Conservation (phyloP, 176 grass and related monocot species). For the Ampelocalamus luodianensis region DNA sequence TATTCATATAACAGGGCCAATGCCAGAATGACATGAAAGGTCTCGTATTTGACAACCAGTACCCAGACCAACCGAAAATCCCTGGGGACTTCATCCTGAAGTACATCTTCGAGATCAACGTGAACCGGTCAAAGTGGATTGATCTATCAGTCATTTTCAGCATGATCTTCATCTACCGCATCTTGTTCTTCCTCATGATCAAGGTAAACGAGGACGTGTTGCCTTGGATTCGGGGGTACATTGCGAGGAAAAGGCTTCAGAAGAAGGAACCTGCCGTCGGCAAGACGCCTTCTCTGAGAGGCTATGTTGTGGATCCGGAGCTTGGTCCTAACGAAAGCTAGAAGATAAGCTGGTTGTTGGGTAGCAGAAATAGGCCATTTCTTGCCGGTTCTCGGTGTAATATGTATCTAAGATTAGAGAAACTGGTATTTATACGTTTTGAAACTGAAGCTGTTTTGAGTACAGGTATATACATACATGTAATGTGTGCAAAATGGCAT, state of each 20-base stretch:
- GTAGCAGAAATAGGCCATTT: conserved; percentile 46
- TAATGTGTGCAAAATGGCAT: conserved; percentile 49
- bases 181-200: conserved; percentile 96
- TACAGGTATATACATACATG: conserved; percentile 61
- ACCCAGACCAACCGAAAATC: conserved; percentile 82
- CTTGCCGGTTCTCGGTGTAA: conserved; percentile 49
- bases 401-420: conserved; percentile 61
- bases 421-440: conserved; percentile 61
- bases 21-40: conserved; percentile 93
- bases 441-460: conserved; percentile 48
- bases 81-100: conserved; percentile 85
- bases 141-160: conserved; percentile 78
- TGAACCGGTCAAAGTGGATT: conserved; percentile 82
- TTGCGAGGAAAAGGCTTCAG: conserved; percentile 79
- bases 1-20: conserved; percentile 64
- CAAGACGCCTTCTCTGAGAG: conserved; percentile 84
- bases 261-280: conserved; percentile 58
- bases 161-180: conserved; percentile 97
- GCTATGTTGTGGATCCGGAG: conserved; percentile 82
- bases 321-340: conserved; percentile 59
- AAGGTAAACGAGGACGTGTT: conserved; percentile 88
- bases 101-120: conserved; percentile 84
- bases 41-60: conserved; percentile 86
- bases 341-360: conserved; percentile 40
- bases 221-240: conserved; percentile 82